Conservation (phyloP, 1,284 basidiomycete genomes). For the Leccinum fuscescens region DNA sequence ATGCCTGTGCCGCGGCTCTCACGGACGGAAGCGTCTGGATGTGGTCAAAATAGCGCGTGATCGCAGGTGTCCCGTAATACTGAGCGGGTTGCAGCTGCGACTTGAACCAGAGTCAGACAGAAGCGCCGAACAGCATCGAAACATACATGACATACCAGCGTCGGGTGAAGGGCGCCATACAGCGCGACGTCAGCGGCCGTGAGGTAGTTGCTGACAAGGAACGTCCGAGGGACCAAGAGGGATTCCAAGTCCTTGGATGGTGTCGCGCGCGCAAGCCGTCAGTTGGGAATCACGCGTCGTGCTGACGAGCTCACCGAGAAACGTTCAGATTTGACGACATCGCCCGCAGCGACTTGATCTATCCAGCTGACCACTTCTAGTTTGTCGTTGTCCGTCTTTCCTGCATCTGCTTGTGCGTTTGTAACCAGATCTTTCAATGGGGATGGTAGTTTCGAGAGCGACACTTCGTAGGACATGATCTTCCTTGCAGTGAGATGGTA, state of each 20-base stretch:
- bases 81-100: slow-evolving; percentile 63
- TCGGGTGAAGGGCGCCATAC: slow-evolving; percentile 79
- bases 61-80: slow-evolving; percentile 73
- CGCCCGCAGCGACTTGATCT: slow-evolving; percentile 56
- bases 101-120: slow-evolving; percentile 39
- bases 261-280: not conserved
- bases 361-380: slow-evolving; percentile 68
- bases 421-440: slow-evolving; percentile 60
- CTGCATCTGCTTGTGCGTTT: slow-evolving; percentile 47
- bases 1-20: slow-evolving; percentile 49
- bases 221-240: slow-evolving; percentile 76
- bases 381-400: slow-evolving; percentile 61
- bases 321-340: slow-evolving; percentile 45
- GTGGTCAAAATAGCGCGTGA: slow-evolving; percentile 93
- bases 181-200: slow-evolving; percentile 87
- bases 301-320: slow-evolving; percentile 44
- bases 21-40: slow-evolving; percentile 74
- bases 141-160: slow-evolving; percentile 54
- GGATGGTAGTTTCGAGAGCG: slow-evolving; percentile 48
- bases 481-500: slow-evolving; percentile 26
- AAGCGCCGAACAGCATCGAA: not conserved
- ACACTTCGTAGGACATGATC: slow-evolving; percentile 57
- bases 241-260: slow-evolving; percentile 66
- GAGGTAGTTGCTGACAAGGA: slow-evolving; percentile 76
- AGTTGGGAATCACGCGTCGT: not conserved